Base-by-base conservation (phyloP, 768 basidiomycete genomes). In the Suillus fuscotomentosus region DNA sequence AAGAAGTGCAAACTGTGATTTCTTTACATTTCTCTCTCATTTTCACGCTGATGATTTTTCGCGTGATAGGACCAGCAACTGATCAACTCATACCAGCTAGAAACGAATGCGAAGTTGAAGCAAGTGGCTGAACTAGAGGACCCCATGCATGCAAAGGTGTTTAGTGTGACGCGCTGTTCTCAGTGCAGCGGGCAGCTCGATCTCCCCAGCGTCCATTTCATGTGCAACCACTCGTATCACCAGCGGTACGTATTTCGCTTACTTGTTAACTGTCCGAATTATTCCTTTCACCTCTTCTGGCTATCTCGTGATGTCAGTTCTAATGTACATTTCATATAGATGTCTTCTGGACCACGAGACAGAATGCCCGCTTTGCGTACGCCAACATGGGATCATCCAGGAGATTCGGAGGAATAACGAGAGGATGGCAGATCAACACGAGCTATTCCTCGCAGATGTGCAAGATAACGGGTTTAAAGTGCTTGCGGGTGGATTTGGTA, bases 161-260 rank as follows among this genome's bases (percentile, higher is more conserved):
- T 98, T 82, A 95, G 98, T 72, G 92, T 97, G 65, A 96, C 95
- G 9, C 83, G 95, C 48, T 99, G 97, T 75, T 90, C 96, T 24
- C 84, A 89, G 5, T 99, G 97, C 75, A 84, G 88, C 17, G 93
- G 90, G 1, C 93, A 92, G 69, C 86, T 99, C 65, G 96, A 98
- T 73, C 85, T 98, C 11, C 97, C 97, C 0, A 91, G 87, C 67
- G 83, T 99, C 7, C 96, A 99, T 76, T 99, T 98, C 72, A 97
- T 99, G 97, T 99, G 97, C 77, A 89, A 90, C 70, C 97, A 99
- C 73, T 95, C 93, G 66, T 99, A 94, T 79, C 97, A 99, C 74
- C 94, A 97, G 73, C 83, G 95, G 94, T 93, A 61, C 51, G 77
- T 73, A 76, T 61, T 60, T 41, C 42, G 24, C 48, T 41, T 2